A percentile compares a stretch with the other conserved stretches of the same genome.
Evolutionary conservation across 108 stramenopile genomes (phyloP).

Genomic region (Conticribra weissflogii): DNA sequence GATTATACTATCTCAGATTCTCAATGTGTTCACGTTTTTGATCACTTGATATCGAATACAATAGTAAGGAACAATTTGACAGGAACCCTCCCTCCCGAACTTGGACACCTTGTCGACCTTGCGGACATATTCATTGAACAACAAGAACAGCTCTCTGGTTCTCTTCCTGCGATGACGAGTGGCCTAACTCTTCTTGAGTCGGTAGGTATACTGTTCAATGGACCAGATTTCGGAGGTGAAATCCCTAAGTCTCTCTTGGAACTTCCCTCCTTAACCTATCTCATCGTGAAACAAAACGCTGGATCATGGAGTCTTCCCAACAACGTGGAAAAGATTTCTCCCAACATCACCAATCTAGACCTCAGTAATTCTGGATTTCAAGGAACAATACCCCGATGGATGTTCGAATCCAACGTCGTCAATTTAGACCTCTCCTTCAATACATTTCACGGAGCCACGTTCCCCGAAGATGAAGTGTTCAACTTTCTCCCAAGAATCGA

Average conservation of each 20-base stretch:
- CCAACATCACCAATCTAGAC: background rate
- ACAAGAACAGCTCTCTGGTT: background rate
- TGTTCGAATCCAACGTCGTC: background rate
- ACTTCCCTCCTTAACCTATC: background rate
- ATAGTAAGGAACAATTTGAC: slow-evolving; percentile 25
- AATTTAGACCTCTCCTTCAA: background rate
- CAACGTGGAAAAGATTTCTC: background rate
- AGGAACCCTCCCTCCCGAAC: slow-evolving; percentile 43
- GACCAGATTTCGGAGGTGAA: slow-evolving; percentile 12
- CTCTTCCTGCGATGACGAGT: slow-evolving; percentile 1
- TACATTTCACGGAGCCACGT: background rate
- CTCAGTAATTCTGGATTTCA: background rate
- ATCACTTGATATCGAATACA: too few species aligned
- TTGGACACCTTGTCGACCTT: slow-evolving; percentile 19
- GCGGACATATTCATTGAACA: background rate
- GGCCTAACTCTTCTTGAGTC: background rate
- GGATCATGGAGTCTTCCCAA: slow-evolving; percentile 1
- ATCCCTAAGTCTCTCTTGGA: slow-evolving; percentile 3
- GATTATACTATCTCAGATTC: too few species aligned
- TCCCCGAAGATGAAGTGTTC: too few species aligned
- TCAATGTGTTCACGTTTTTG: too few species aligned
- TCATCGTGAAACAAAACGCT: background rate
- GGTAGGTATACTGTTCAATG: background rate
- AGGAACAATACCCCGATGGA: slow-evolving; percentile 9
- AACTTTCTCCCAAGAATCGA: slow-evolving; percentile 1